Base-by-base conservation (phyloP, 2,329 filamentous ascomycete genomes). In the Graphilbum fragrans region DNA sequence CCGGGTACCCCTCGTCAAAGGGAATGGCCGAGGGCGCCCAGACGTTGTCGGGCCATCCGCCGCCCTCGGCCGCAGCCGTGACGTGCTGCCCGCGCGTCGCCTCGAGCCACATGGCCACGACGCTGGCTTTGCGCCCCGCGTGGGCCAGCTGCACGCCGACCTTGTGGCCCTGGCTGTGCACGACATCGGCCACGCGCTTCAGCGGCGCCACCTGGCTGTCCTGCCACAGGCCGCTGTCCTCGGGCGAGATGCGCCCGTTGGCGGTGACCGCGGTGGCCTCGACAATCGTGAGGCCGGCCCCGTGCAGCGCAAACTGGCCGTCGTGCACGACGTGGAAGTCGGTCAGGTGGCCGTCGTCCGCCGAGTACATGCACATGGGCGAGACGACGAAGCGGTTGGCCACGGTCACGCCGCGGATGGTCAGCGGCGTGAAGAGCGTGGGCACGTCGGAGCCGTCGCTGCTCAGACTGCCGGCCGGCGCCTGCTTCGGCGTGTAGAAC, bases 311-410 rank as follows among this genome's bases (percentile, higher is more conserved):
- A 50, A 87, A 87, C 46, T 85, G 80, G 43, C 86, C 85, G 21
- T 90, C 68, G 54, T 94, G 87, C 16, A 86, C 78, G 38, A 90
- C 65, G 58, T 94, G 86, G 73, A 79, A 94, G 56, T 82, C 72
- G 2, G 82, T 88, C 48, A 81, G 66, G 59, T 90, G 82, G 32
- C 88, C 72, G 47, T 74, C 59, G 37, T 67, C 53, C 46, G 71
- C 67, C 21, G 66, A 71, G 60, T 75, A 77, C 50, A 65, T 71
- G 59, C 75, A 80, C 73, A 80, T 78, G 43, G 76, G 75, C 40
- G 70, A 66, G 38, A 76, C 71, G 39, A 63, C 66, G 53, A 78
- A 65, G 43, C 75, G 72, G 59, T 79, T 78, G 45, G 63, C 60
- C 20, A 78, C 59, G 32, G 63, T 65, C 42, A 75, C 51, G 45